Conservation (phyloP, 805 yeast species). For the Hyphopichia homilentoma region DNA sequence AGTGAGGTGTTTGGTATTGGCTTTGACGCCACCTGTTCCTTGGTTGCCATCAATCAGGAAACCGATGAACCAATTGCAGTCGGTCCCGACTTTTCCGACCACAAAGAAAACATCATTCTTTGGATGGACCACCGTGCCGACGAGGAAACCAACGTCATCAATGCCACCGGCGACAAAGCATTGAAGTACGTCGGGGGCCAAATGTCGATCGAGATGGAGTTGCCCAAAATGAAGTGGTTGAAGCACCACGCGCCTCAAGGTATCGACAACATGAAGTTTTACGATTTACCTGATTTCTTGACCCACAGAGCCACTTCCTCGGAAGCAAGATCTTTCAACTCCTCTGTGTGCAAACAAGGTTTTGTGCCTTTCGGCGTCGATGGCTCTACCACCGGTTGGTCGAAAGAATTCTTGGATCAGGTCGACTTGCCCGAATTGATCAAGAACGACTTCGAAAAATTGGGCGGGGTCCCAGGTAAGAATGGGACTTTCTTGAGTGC, state of each 20-base stretch:
- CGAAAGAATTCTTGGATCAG: conserved; percentile 63
- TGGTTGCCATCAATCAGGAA: conserved; percentile 70
- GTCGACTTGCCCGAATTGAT: conserved; percentile 75
- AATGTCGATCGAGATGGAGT: conserved; percentile 98
- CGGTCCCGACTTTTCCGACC: conserved; percentile 81
- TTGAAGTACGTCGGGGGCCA: conserved; percentile 93
- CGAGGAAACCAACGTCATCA: conserved; percentile 74
- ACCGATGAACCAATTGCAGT: conserved; percentile 75
- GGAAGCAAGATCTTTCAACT: conserved; percentile 84
- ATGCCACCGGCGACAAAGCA: conserved; percentile 72
- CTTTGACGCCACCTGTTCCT: conserved; percentile 95
- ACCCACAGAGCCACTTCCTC: conserved; percentile 88
- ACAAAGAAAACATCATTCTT: conserved; percentile 76
- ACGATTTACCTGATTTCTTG: conserved; percentile 87
- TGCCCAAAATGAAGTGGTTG: conserved; percentile 96
- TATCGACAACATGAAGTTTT: conserved; percentile 67
- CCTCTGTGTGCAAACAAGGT: conserved; percentile 95
- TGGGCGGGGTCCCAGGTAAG: conserved; percentile 79
- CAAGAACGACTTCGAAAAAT: conserved; percentile 67
- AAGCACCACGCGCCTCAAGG: conserved; percentile 74
- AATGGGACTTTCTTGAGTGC: conserved; percentile 78
- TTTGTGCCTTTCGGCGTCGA: conserved; percentile 91
- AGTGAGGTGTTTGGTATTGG: conserved; percentile 78
- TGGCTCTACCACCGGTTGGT: conserved; percentile 86
- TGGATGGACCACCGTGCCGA: conserved; percentile 99